Conservation (phyloP, 768 basidiomycete genomes). For the Trichaptum fuscoviolaceum region DNA sequence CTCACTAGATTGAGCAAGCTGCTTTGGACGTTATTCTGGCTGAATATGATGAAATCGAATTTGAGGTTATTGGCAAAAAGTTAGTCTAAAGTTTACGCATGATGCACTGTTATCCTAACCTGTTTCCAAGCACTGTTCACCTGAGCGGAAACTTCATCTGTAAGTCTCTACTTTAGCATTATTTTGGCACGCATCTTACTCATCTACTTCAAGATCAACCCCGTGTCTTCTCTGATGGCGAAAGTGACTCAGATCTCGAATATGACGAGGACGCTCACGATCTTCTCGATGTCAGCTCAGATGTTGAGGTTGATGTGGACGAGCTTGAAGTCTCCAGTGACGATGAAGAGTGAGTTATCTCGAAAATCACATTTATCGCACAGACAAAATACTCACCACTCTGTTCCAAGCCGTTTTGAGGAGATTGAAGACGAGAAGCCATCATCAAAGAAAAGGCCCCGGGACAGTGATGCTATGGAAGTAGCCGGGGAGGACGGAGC, state of each 20-base stretch:
- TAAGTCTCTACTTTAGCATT: constrained; percentile 25
- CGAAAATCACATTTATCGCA: constrained; percentile 33
- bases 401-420: constrained; percentile 58
- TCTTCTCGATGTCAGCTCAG: constrained; percentile 75
- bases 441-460: constrained; percentile 62
- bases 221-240: constrained; percentile 38
- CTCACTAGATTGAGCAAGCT: constrained; percentile 67
- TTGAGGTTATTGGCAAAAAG: constrained; percentile 82
- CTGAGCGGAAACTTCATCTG: constrained; percentile 84
- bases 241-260: constrained; percentile 44
- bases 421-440: constrained; percentile 47
- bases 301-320: constrained; percentile 69
- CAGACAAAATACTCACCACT: neutral
- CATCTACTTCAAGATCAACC: constrained; percentile 33
- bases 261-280: constrained; percentile 51
- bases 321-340: constrained; percentile 49
- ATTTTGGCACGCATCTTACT: neutral
- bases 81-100: constrained; percentile 26
- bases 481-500: constrained; percentile 28
- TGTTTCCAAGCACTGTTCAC: constrained; percentile 52
- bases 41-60: constrained; percentile 55
- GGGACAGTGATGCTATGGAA: constrained; percentile 52
- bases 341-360: constrained; percentile 30
- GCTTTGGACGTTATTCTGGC: constrained; percentile 66
- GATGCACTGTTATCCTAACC: constrained; percentile 2